Evolutionary conservation across 2,329 filamentous ascomycete genomes (phyloP).

Genomic region (Hymenoscyphus fraxineus): DNA sequence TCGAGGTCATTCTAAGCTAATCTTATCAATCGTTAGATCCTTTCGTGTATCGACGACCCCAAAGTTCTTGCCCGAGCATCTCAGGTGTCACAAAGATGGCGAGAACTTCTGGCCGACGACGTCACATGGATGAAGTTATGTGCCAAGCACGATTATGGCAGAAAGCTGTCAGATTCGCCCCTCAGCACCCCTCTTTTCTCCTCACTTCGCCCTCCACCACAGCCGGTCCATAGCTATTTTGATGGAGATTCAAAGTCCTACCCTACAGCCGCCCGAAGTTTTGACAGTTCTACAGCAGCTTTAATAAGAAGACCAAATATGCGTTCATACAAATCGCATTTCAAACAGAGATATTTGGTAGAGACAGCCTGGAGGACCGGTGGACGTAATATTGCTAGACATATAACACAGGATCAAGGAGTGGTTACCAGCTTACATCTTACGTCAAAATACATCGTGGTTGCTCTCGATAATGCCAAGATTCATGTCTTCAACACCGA

Average conservation of each 20-base stretch:
- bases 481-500: slow-evolving; percentile 97
- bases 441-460: slow-evolving; percentile 93
- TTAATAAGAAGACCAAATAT: slow-evolving; percentile 55
- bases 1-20: neutral
- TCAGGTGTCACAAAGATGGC: slow-evolving; percentile 93
- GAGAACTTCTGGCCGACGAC: slow-evolving; percentile 89
- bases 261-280: slow-evolving; percentile 48
- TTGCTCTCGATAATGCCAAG: slow-evolving; percentile 95
- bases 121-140: slow-evolving; percentile 98
- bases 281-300: slow-evolving; percentile 48
- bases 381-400: slow-evolving; percentile 75
- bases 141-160: slow-evolving; percentile 86
- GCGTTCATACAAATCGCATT: slow-evolving; percentile 89
- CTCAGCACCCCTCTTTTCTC: slow-evolving; percentile 21
- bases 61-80: slow-evolving; percentile 89
- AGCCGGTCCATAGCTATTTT: slow-evolving; percentile 26
- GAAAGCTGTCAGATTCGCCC: slow-evolving; percentile 45
- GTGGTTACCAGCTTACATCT: slow-evolving; percentile 95
- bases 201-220: slow-evolving; percentile 28
- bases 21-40: slow-evolving; percentile 53
- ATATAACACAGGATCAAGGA: slow-evolving; percentile 93
- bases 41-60: slow-evolving; percentile 96
- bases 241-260: slow-evolving; percentile 39
- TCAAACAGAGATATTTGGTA: slow-evolving; percentile 95
- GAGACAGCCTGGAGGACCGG: slow-evolving; percentile 95